Base-by-base conservation (phyloP, 805 yeast genomes). In the Yamadazyma takamatsuzukensis region DNA sequence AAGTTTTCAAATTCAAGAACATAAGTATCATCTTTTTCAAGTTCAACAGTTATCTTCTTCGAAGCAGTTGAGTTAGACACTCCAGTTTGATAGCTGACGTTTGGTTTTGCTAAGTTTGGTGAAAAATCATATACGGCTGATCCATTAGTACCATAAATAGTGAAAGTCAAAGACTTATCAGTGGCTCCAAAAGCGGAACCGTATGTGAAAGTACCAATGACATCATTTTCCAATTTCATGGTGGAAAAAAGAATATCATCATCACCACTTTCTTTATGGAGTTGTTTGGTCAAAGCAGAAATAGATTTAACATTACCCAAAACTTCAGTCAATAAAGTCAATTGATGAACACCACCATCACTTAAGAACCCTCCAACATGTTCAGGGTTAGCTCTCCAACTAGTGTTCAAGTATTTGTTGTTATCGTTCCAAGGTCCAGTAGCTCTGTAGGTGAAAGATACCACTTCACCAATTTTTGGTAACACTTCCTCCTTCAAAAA, bases 331-430 rank as follows among this genome's bases (percentile, higher is more conserved):
- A 89, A 71, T 23, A 87, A 64, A 3, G 96, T 96, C 56, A 89
- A 65, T 59, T 89, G 97, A 61, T 90, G 97, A 15, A 90, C 97
- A 54, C 97, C 97, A 51, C 96, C 97, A 51, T 90, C 97, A 37
- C 90, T 80, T 48, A 90, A 67, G 60, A 70, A 89, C 0, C 97
- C 97, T 34, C 97, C 97, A 45, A 88, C 74, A 54, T 90, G 97
- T 58, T 86, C 80, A 19, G 97, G 97, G 29, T 80, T 70, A 54
- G 74, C 76, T 71, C 97, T 81, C 97, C 97, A 90, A 11, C 79
- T 34, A 2, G 97, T 89, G 15, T 64, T 56, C 39, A 78, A 53
- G 51, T 83, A 84, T 51, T 80, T 76, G 61, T 73, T 78, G 36
- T 61, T 49, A 18, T 64, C 65, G 44, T 74, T 71, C 67, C 79